Conservation (phyloP, 1,284 basidiomycete species). For the Entoloma clypeatum region DNA sequence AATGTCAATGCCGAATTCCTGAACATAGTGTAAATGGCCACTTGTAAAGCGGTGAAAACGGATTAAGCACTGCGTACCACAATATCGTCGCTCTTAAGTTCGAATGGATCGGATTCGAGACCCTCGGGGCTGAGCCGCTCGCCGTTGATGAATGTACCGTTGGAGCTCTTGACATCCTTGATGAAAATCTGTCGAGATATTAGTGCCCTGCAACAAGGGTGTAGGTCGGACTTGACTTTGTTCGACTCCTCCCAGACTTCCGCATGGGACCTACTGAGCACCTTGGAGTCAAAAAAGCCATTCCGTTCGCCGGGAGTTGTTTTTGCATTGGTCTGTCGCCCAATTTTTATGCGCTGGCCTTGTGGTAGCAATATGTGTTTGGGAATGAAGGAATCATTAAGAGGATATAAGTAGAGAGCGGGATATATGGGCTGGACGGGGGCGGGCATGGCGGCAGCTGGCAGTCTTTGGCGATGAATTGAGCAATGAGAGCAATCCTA, state of each 20-base stretch:
- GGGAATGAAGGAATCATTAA: constrained; percentile 94
- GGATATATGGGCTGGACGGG: constrained; percentile 45
- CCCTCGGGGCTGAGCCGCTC: constrained; percentile 90
- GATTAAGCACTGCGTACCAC: constrained; percentile 34
- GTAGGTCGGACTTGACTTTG: constrained; percentile 55
- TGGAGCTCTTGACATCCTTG: constrained; percentile 97
- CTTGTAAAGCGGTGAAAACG: constrained; percentile 4
- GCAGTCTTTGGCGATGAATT: constrained; percentile 17
- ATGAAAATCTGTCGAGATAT: constrained; percentile 75
- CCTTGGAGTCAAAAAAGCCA: constrained; percentile 97
- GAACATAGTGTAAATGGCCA: constrained; percentile 4
- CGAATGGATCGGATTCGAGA: constrained; percentile 89
- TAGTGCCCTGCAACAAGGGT: neutral
- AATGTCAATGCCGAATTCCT: constrained; percentile 99
- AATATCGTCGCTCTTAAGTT: constrained; percentile 93
- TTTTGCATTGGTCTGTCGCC: constrained; percentile 97
- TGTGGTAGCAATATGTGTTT: constrained; percentile 89
- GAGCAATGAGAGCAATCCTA: constrained; percentile 15
- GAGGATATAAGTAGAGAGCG: constrained; percentile 88
- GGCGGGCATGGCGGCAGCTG: constrained; percentile 37
- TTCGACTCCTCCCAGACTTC: constrained; percentile 95
- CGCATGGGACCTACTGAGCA: constrained; percentile 92
- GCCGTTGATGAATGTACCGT: constrained; percentile 98
- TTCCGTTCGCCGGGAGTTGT: constrained; percentile 93
- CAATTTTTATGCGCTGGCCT: constrained; percentile 85